Evolutionary conservation across 192 early-diverging fungal species (phyloP).

Genomic region (Coemansia sp.): DNA sequence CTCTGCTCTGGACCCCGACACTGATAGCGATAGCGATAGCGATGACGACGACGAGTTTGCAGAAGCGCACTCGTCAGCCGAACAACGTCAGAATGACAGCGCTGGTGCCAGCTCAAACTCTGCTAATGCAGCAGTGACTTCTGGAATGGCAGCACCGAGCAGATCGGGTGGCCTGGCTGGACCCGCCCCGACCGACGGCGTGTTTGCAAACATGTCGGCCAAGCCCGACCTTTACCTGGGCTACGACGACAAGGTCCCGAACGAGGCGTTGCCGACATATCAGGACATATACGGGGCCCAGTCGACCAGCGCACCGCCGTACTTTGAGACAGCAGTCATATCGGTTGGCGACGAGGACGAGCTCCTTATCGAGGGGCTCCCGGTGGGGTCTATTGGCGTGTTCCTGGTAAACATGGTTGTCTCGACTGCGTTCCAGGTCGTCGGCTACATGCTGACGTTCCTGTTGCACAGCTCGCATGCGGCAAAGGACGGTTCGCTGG

Average conservation of each 20-base stretch:
- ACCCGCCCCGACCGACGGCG: constrained; percentile 50
- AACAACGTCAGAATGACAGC: not conserved
- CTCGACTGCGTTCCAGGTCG: constrained; percentile 76
- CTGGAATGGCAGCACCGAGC: not conserved
- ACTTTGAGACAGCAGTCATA: constrained; percentile 78
- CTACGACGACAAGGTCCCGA: constrained; percentile 51
- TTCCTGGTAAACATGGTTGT: constrained; percentile 82
- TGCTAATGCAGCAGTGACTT: not conserved
- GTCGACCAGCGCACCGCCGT: constrained; percentile 60
- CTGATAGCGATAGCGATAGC: constrained; percentile 21
- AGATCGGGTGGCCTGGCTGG: constrained; percentile 9
- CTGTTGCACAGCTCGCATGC: constrained; percentile 89
- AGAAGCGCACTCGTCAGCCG: constrained; percentile 2
- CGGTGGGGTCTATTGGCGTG: constrained; percentile 76
- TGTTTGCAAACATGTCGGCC: constrained; percentile 57
- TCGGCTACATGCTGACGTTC: constrained; percentile 89
- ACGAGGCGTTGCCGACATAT: constrained; percentile 61
- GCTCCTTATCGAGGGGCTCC: constrained; percentile 86
- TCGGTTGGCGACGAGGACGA: constrained; percentile 78
- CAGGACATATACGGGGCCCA: constrained; percentile 74
- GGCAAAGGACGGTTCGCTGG: constrained; percentile 75
- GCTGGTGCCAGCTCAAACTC: constrained; percentile 8
- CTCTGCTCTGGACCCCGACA: constrained; percentile 38
- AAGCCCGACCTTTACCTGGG: constrained; percentile 51
- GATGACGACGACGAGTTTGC: constrained; percentile 9